phyloP scores from a whole-genome alignment of 805 yeast genomes.

The Candida patagonica region DNA sequence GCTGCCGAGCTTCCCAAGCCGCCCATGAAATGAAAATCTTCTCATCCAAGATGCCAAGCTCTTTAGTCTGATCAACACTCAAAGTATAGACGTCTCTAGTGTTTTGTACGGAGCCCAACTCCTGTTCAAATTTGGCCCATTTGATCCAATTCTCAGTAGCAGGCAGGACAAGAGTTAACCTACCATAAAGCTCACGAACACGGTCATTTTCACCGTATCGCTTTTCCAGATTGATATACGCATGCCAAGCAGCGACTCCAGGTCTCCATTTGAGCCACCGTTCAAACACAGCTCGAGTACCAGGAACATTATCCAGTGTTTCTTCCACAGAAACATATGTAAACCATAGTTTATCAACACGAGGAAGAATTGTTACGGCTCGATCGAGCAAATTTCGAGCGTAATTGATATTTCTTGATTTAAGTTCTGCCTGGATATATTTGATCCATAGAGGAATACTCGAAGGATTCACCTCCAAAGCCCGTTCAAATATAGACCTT shows the following conservation, averaged over 20 bases:
- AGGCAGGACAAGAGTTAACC: constrained; percentile 48
- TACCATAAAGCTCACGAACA: constrained; percentile 48
- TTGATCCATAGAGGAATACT: constrained; percentile 80
- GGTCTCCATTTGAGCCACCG: constrained; percentile 83
- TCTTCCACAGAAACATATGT: constrained; percentile 78
- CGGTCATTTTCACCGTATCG: constrained; percentile 52
- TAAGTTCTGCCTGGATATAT: constrained; percentile 71
- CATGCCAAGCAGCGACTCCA: constrained; percentile 53
- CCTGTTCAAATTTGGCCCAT: constrained; percentile 68
- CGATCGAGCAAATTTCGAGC: constrained; percentile 80
- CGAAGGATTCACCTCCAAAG: constrained; percentile 63
- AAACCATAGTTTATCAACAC: constrained; percentile 81
- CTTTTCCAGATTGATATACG: constrained; percentile 63
- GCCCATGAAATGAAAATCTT: constrained; percentile 49
- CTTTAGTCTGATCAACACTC: constrained; percentile 47
- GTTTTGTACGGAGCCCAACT: constrained; percentile 36
- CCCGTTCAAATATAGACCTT: constrained; percentile 80
- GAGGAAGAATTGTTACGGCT: constrained; percentile 63
- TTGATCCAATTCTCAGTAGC: constrained; percentile 52
- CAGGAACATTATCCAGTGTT: constrained; percentile 50
- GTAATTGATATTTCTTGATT: constrained; percentile 67
- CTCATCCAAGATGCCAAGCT: constrained; percentile 27
- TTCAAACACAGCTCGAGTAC: constrained; percentile 58
- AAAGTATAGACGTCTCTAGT: constrained; percentile 58
- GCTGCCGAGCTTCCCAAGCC: constrained; percentile 53